These are phyloP conservation scores for Ogataea glucozyma DNA, from an alignment of 805 yeast species.

Conservation along the genomic window DNA sequence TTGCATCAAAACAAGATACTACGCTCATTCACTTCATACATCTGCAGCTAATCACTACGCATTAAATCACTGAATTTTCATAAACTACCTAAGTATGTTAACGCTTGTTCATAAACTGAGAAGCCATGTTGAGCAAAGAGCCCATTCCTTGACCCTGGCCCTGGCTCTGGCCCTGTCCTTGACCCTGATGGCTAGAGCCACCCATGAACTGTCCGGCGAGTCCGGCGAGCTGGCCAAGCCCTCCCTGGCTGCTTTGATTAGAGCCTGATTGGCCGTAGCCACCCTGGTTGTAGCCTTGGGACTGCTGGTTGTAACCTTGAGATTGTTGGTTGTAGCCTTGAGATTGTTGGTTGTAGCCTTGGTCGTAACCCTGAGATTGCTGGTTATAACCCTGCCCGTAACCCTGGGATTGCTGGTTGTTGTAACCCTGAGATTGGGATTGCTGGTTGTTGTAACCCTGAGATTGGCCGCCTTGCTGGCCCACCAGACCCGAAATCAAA, in stretches of 20 bases:
- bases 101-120: constrained; percentile 7
- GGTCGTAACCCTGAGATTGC: constrained; percentile 10
- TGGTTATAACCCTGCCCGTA: constrained; percentile 20
- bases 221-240: constrained; percentile 4
- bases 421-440: constrained; percentile 4
- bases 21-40: too few relatives aligned
- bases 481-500: constrained; percentile 20
- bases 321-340: not conserved
- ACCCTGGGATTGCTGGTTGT: constrained; percentile 8
- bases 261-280: constrained; percentile 3
- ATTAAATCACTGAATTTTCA: too few relatives aligned
- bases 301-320: constrained; percentile 12
- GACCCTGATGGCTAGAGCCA: constrained; percentile 12
- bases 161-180: constrained; percentile 4
- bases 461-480: constrained; percentile 12
- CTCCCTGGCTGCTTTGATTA: not conserved
- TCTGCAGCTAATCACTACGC: too few relatives aligned
- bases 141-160: constrained; percentile 6
- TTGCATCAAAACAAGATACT: too few relatives aligned
- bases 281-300: not conserved
- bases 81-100: not conserved
- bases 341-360: constrained; percentile 7
- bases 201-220: constrained; percentile 5
- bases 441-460: constrained; percentile 4
- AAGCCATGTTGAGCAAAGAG: constrained; percentile 7